Evolutionary conservation across 169 alveolate genomes (phyloP).

Genomic region (Cystoisospora suis): DNA sequence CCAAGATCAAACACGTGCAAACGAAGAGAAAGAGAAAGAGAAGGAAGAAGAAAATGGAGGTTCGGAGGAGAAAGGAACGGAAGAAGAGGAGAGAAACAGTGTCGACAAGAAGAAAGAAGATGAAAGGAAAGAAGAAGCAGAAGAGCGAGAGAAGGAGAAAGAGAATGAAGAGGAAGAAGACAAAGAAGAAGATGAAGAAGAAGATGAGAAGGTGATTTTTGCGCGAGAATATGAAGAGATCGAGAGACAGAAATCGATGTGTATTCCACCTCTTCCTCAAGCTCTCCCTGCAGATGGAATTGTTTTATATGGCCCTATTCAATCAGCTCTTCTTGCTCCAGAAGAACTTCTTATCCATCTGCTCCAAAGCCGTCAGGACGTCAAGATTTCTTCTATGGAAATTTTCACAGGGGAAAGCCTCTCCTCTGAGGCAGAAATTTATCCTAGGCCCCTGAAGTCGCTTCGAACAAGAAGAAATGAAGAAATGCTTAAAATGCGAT

Average conservation of each 20-base stretch:
- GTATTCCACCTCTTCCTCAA: constrained; percentile 32
- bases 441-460: not conserved
- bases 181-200: not conserved
- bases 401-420: not conserved
- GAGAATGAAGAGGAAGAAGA: not conserved
- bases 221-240: not conserved
- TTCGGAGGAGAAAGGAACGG: not conserved
- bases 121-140: not conserved
- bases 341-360: constrained; percentile 39
- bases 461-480: not conserved
- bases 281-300: constrained; percentile 45
- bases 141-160: not conserved
- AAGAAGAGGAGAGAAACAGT: not conserved
- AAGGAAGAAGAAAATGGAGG: not conserved
- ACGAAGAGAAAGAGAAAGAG: not conserved
- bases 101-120: not conserved
- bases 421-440: not conserved
- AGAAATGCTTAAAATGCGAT: no score
- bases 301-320: constrained; percentile 48
- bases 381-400: not conserved
- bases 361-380: not conserved
- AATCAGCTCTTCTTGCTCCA: constrained; percentile 45
- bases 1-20: not conserved
- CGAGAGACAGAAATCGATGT: not conserved
- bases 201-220: no score